Conservation (phyloP, 2,329 filamentous ascomycete species). For the Colletotrichum sp. region DNA sequence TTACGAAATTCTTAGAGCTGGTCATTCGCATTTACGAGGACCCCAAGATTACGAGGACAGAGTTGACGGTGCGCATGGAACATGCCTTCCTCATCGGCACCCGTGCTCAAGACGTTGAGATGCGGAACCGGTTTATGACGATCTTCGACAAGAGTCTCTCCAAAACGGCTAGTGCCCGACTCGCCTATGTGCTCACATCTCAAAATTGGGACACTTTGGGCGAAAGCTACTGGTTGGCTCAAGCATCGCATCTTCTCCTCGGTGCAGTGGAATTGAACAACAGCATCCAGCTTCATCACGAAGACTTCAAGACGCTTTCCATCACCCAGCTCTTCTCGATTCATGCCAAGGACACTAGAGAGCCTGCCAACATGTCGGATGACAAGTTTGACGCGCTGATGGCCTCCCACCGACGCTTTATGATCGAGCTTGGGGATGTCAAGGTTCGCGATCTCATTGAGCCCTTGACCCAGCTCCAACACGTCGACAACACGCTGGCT, state of each 20-base stretch:
- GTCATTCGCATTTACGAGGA: conserved; percentile 99
- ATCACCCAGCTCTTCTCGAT: conserved; percentile 75
- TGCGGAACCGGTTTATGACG: conserved; percentile 95
- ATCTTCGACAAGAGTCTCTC: conserved; percentile 96
- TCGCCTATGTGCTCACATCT: conserved; percentile 86
- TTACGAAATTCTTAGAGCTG: conserved; percentile 92
- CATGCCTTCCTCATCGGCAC: conserved; percentile 98
- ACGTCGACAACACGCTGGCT: conserved; percentile 80
- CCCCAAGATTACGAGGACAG: conserved; percentile 90
- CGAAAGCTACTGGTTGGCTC: conserved; percentile 96
- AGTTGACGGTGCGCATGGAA: conserved; percentile 96
- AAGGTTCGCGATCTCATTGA: conserved; percentile 89
- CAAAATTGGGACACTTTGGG: conserved; percentile 97
- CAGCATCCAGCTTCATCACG: conserved; percentile 77
- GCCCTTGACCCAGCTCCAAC: conserved; percentile 89
- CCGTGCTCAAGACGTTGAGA: conserved; percentile 89
- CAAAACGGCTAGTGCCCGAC: conserved; percentile 85
- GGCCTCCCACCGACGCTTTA: conserved; percentile 79
- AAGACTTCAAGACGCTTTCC: conserved; percentile 83
- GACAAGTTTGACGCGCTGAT: conserved; percentile 83
- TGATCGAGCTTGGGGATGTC: conserved; percentile 82
- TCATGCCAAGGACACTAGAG: conserved; percentile 72
- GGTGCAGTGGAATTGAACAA: conserved; percentile 87
- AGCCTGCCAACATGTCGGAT: conserved; percentile 75
- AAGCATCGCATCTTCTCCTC: conserved; percentile 91